Conservation (phyloP, 2,329 filamentous ascomycete species). For the Metarhizium rileyi region DNA sequence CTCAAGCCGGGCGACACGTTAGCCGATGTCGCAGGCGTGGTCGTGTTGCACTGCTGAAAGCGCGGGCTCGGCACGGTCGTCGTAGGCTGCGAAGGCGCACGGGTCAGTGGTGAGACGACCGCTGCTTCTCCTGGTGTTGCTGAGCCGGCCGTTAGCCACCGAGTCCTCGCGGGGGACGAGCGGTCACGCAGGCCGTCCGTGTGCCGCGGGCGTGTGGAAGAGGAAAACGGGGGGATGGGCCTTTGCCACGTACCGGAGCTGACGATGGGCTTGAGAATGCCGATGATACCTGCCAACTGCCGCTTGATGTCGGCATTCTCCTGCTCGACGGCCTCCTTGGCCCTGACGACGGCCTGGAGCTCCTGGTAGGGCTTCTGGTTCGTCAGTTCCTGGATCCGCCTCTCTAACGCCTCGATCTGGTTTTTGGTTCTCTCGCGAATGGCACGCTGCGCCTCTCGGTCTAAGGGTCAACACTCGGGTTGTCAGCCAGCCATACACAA, state of each 20-base stretch:
- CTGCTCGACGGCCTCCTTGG: conserved; percentile 67
- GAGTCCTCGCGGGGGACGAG: not conserved
- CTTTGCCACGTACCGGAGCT: conserved; percentile 15
- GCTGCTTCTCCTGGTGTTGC: not conserved
- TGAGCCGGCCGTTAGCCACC: not conserved
- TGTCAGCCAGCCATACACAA: not conserved
- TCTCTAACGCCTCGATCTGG: conserved; percentile 67
- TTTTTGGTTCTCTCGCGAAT: conserved; percentile 75
- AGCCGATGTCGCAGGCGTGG: not conserved
- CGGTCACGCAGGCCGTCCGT: not conserved
- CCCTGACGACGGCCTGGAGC: conserved; percentile 62
- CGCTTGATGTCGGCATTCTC: conserved; percentile 73
- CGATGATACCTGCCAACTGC: conserved; percentile 55
- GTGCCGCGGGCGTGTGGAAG: not conserved
- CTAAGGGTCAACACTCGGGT: conserved; percentile 31
- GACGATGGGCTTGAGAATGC: conserved; percentile 52
- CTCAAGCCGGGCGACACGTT: not conserved
- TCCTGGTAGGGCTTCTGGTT: conserved; percentile 77
- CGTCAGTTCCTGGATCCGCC: conserved; percentile 63
- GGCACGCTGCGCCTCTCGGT: conserved; percentile 76
- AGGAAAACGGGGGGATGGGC: not conserved
- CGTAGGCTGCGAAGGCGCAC: conserved; percentile 14
- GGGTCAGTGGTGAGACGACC: conserved; percentile 23
- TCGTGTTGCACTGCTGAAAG: not conserved
- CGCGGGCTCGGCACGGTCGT: not conserved